Evolutionary conservation across 768 basidiomycete genomes (phyloP).

Genomic region (Tricholoma furcatifolium): DNA sequence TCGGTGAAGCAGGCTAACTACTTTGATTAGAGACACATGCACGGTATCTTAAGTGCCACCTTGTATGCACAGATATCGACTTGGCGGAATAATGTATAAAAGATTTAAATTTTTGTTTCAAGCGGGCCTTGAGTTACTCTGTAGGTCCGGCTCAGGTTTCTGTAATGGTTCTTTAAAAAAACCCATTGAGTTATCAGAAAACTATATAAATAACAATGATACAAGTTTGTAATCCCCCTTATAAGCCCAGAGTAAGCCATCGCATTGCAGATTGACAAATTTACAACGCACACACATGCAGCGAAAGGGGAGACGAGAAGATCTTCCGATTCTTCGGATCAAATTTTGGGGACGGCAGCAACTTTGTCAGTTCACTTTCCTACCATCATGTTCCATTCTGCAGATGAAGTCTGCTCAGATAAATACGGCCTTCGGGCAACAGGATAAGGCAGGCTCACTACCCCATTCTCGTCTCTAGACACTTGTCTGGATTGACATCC

Average conservation of each 20-base stretch:
- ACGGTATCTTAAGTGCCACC: too few species aligned
- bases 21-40: too few species aligned
- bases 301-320: background rate
- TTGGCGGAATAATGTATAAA: too few species aligned
- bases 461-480: constrained; percentile 4
- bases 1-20: too few species aligned
- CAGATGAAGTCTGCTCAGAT: constrained; percentile 4
- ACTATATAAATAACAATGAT: too few species aligned
- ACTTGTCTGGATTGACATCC: constrained; percentile 4
- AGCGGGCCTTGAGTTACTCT: too few species aligned
- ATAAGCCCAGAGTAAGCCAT: background rate
- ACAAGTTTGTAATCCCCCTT: background rate
- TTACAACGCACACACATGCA: background rate
- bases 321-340: too few species aligned
- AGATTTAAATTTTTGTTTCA: too few species aligned
- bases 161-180: too few species aligned
- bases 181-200: too few species aligned
- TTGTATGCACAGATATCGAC: too few species aligned
- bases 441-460: background rate
- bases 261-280: background rate
- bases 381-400: background rate
- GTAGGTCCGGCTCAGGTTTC: too few species aligned
- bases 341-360: background rate
- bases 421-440: constrained; percentile 7
- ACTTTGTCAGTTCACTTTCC: background rate